Evolutionary conservation across 2,329 filamentous ascomycete species (phyloP).

Genomic region (Aureobasidium sp.): DNA sequence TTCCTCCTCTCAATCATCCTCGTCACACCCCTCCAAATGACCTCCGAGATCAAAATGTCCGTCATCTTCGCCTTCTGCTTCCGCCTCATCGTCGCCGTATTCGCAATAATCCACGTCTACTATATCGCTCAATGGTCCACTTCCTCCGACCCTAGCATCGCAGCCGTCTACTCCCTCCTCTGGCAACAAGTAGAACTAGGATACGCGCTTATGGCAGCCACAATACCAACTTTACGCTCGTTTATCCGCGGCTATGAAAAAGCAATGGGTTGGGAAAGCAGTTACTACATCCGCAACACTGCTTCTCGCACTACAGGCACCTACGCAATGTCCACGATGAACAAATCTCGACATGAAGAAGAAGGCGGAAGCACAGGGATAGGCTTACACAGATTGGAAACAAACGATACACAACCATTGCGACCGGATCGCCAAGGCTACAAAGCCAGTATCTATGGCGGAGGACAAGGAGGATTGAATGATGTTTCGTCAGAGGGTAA

Average conservation of each 20-base stretch:
- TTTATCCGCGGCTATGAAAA: constrained; percentile 21
- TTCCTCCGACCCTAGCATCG: constrained; percentile 16
- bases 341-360: not conserved
- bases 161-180: constrained; percentile 18
- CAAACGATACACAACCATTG: not conserved
- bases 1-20: constrained; percentile 18
- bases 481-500: constrained; percentile 7
- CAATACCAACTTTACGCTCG: constrained; percentile 22
- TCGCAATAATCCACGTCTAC: constrained; percentile 10
- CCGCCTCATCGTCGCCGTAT: constrained; percentile 16
- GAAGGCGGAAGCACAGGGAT: not conserved
- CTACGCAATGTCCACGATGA: not conserved
- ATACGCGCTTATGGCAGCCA: constrained; percentile 22
- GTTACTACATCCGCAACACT: not conserved
- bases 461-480: too few species aligned
- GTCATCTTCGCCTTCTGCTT: constrained; percentile 23
- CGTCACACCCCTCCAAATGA: constrained; percentile 23
- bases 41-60: constrained; percentile 20
- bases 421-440: not conserved
- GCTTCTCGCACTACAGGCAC: not conserved
- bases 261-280: constrained; percentile 17
- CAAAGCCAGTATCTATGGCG: constrained; percentile 1
- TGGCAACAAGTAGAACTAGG: constrained; percentile 23
- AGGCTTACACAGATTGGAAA: not conserved
- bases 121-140: constrained; percentile 9